A percentile compares a stretch with the other conserved stretches of the same genome.
phyloP scores from a whole-genome alignment of 2,329 filamentous ascomycete species.

The Stemphylium beticola region DNA sequence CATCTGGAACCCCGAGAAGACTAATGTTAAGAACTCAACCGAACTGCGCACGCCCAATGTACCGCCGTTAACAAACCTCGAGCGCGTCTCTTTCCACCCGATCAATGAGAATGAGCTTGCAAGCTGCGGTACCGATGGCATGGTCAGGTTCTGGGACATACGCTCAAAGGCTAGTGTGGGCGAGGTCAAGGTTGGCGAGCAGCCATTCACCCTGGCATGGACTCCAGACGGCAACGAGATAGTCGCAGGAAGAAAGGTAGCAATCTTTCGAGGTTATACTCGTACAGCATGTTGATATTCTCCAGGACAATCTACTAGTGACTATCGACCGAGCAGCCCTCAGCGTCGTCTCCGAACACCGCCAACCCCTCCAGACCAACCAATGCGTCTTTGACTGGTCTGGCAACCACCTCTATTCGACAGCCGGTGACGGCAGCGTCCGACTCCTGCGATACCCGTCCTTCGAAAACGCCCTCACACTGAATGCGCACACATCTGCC shows the following conservation, averaged over 20 bases:
- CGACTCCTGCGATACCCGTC: constrained; percentile 64
- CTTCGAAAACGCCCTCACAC: constrained; percentile 58
- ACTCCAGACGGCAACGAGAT: constrained; percentile 72
- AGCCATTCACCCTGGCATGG: constrained; percentile 76
- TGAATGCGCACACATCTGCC: constrained; percentile 76
- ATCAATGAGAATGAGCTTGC: constrained; percentile 78
- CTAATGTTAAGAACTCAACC: constrained; percentile 74
- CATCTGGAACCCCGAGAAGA: constrained; percentile 82
- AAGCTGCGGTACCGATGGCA: constrained; percentile 75
- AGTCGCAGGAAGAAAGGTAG: constrained; percentile 75
- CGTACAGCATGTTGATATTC: neutral
- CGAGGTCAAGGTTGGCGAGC: constrained; percentile 66
- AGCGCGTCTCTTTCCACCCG: constrained; percentile 80
- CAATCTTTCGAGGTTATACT: constrained; percentile 18
- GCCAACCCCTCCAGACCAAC: constrained; percentile 71
- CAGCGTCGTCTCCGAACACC: constrained; percentile 63
- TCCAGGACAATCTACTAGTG: constrained; percentile 66
- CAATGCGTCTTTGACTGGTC: constrained; percentile 77
- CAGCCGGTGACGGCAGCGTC: constrained; percentile 73
- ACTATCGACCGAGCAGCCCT: constrained; percentile 66
- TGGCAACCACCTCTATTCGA: constrained; percentile 72
- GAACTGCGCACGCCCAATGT: constrained; percentile 71
- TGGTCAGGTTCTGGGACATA: constrained; percentile 81
- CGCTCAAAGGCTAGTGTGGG: constrained; percentile 73
- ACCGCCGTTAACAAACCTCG: constrained; percentile 54